Base-by-base conservation (phyloP, 371 early-diverging fungal species). In the Choanephora cucurbitarum region DNA sequence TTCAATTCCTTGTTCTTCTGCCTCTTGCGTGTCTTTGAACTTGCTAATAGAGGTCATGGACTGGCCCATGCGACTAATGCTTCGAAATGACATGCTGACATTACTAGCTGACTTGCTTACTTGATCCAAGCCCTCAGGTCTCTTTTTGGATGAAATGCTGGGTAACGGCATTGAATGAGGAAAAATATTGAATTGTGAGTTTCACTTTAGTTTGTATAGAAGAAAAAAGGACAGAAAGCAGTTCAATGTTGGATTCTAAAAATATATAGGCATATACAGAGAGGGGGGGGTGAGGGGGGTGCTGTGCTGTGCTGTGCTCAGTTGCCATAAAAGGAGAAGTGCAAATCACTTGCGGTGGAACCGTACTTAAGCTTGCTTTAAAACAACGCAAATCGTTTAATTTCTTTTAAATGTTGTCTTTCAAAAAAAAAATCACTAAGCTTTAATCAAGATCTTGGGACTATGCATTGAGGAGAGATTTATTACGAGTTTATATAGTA, bases 81-180 rank as follows among this genome's bases (percentile, higher is more conserved):
- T 52, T 14, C 52, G 46, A 1, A 59, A 19, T 21, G 59, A 47
- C 32, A 52, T 24, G 17, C 15, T 44, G 11, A 39, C 75, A 32
- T 70, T 66, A 57, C 90, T 79, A 32, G 87, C 80, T 49, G 96
- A 95, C 69, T 88, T 89, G 45, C 87, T 84, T 57, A 77, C 74
- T 60, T 81, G 83, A 33, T 95, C 95, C 23, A 95, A 72, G 66
- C 96, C 98, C 22, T 85, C 82, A 13, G 96, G 96, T 18, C 91
- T 87, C 69, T 91, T 92, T 66, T 85, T 82, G 67, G 89, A 89
- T 51, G 54, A 44, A 52, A 28, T 28, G 28, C 28, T 28, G 3
- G 28, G 28, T 28, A 55, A 42, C 39, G 46, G 41, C 59, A 57
- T 52, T 44, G 14, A n/a, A 24, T 31, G 32, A 34, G 49, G 44